phyloP scores from a whole-genome alignment of 129 eudicot species.

The Silybum marianum region DNA sequence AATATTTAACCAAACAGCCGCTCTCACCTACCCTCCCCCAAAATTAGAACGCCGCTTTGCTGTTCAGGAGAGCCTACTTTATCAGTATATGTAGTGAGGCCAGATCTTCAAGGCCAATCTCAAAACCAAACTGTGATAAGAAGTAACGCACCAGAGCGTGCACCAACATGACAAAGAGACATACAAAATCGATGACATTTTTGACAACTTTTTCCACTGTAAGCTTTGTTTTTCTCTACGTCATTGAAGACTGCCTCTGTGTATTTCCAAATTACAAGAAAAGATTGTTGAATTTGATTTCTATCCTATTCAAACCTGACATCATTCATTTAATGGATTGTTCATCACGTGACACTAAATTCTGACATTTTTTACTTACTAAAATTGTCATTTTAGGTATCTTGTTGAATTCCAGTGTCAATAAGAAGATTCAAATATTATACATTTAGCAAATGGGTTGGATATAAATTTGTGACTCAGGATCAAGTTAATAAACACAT shows the following conservation, averaged over 20 bases:
- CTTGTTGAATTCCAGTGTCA: background rate
- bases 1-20: background rate
- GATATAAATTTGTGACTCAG: background rate
- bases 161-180: constrained; percentile 7
- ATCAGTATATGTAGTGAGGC: constrained; percentile 8
- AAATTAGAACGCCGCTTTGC: background rate
- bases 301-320: constrained; percentile 13
- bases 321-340: constrained; percentile 14
- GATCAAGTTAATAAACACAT: background rate
- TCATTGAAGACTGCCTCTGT: constrained; percentile 13
- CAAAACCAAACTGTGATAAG: background rate
- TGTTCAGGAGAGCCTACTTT: background rate
- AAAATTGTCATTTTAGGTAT: background rate
- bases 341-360: constrained; percentile 8
- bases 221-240: constrained; percentile 9
- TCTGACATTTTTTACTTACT: background rate
- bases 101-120: constrained; percentile 10
- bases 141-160: constrained; percentile 12
- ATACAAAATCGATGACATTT: constrained; percentile 12
- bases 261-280: constrained; percentile 11
- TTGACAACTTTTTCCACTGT: background rate
- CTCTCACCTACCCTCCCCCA: constrained; percentile 19
- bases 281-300: constrained; percentile 22
- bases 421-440: background rate
- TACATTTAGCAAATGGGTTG: background rate